Evolutionary conservation across 2,329 filamentous ascomycete genomes (phyloP).

Genomic region (Xylaria sp.): DNA sequence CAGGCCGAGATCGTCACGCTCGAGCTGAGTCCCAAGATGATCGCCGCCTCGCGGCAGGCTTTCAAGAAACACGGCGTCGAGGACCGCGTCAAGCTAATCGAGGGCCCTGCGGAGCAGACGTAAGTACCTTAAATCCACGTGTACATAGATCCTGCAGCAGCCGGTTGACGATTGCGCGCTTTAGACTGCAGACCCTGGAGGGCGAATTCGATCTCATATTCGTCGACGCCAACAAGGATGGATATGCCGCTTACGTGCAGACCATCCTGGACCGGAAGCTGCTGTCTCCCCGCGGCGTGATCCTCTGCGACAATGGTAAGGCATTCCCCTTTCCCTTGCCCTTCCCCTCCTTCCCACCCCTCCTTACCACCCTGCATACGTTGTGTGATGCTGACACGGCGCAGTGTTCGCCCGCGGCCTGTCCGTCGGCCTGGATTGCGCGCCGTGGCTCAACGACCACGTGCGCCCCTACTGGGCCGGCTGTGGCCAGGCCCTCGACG

Average conservation of each 20-base stretch:
- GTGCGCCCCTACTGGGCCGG: conserved; percentile 21
- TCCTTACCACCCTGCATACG: neutral
- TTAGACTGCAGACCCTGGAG: conserved; percentile 20
- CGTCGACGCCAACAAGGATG: conserved; percentile 39
- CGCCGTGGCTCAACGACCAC: conserved; percentile 16
- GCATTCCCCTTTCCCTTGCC: neutral
- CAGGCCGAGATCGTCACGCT: conserved; percentile 27
- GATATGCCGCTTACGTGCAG: conserved; percentile 22
- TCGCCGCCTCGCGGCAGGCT: conserved; percentile 17
- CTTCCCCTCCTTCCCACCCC: too few species aligned
- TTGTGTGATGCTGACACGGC: neutral
- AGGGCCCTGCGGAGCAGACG: conserved; percentile 19
- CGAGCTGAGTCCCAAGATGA: conserved; percentile 26
- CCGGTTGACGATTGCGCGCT: too few species aligned
- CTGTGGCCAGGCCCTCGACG: conserved; percentile 16
- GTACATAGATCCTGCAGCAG: neutral
- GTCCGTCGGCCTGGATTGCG: conserved; percentile 15
- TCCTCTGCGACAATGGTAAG: conserved; percentile 23
- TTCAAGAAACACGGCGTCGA: conserved; percentile 17
- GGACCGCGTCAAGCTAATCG: conserved; percentile 21
- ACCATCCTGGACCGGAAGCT: conserved; percentile 25
- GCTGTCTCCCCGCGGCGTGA: conserved; percentile 14
- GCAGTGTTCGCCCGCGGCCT: conserved; percentile 24
- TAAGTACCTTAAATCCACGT: neutral
- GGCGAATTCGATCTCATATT: conserved; percentile 38